A percentile compares a stretch with the other conserved stretches of the same genome.
phyloP scores from a whole-genome alignment of 2,329 filamentous ascomycete genomes.

The Rachicladosporium sp. region DNA sequence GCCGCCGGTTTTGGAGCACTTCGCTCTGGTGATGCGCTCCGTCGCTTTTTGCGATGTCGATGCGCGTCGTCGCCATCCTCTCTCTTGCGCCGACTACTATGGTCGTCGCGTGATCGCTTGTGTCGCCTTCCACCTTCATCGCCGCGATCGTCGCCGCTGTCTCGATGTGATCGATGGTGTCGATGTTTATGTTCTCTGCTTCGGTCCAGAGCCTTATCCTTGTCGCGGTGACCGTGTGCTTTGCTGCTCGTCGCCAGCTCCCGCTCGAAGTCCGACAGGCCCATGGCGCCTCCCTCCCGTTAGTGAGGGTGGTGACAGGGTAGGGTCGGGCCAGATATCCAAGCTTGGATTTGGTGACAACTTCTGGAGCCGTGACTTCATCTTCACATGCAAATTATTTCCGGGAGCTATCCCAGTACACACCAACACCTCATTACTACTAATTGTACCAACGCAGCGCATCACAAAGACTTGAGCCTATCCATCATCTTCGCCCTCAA shows the following conservation, averaged over 20 bases:
- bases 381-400: slow-evolving; percentile 2
- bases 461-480: too few relatives aligned
- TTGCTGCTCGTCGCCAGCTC: slow-evolving; percentile 54
- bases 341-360: too few relatives aligned
- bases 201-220: slow-evolving; percentile 13
- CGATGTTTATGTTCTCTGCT: slow-evolving; percentile 25
- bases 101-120: slow-evolving; percentile 52
- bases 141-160: slow-evolving; percentile 25
- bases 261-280: slow-evolving; percentile 65
- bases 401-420: too few relatives aligned
- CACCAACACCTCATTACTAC: too few relatives aligned
- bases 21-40: slow-evolving; percentile 21
- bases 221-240: slow-evolving; percentile 5
- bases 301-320: too few relatives aligned
- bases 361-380: slow-evolving; percentile 3
- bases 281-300: slow-evolving; percentile 29
- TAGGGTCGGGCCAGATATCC: too few relatives aligned
- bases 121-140: slow-evolving; percentile 37
- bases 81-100: slow-evolving; percentile 35
- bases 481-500: too few relatives aligned
- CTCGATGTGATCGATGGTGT: slow-evolving; percentile 33
- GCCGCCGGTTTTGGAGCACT: slow-evolving; percentile 18
- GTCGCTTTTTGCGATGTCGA: slow-evolving; percentile 16
- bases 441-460: too few relatives aligned
- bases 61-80: slow-evolving; percentile 26